phyloP scores from a whole-genome alignment of 192 early-diverging fungal species.

The Coemansia sp. region DNA sequence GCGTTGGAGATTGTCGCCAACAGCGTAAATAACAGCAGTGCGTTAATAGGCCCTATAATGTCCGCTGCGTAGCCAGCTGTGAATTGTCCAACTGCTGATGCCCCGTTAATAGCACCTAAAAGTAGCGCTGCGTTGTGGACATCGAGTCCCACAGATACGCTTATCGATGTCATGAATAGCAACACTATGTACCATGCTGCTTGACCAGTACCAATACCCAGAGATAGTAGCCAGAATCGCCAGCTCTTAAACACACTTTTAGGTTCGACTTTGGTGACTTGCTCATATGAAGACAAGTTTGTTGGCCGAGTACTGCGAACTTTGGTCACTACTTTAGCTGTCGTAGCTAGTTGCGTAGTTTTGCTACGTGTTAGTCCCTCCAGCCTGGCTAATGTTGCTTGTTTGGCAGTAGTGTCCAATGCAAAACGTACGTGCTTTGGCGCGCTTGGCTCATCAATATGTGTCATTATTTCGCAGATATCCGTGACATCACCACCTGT shows the following conservation, averaged over 20 bases:
- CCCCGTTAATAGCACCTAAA: slow-evolving; percentile 46
- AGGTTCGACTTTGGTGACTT: not conserved
- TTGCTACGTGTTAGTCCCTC: slow-evolving; percentile 20
- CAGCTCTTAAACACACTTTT: slow-evolving; percentile 24
- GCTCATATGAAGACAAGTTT: not conserved
- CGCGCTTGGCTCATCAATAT: not conserved
- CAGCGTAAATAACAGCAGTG: slow-evolving; percentile 28
- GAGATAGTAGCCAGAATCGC: slow-evolving; percentile 47
- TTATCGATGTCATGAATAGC: slow-evolving; percentile 46
- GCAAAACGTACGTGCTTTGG: slow-evolving; percentile 45
- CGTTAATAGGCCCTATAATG: slow-evolving; percentile 41
- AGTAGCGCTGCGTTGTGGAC: slow-evolving; percentile 53
- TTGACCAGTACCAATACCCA: slow-evolving; percentile 44
- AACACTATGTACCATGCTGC: slow-evolving; percentile 51
- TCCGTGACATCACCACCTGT: not conserved
- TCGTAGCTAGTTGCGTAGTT: not conserved
- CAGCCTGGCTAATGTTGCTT: slow-evolving; percentile 24
- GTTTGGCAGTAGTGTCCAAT: not conserved
- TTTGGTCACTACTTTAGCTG: not conserved
- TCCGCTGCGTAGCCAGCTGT: slow-evolving; percentile 48
- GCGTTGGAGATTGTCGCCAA: slow-evolving; percentile 36
- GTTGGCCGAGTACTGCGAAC: too few relatives aligned
- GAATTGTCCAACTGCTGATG: slow-evolving; percentile 51
- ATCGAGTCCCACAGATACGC: slow-evolving; percentile 45
- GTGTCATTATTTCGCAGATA: not conserved